These are phyloP conservation scores for Ambrosia artemisiifolia DNA, from an alignment of 129 eudicot genomes.

Conservation along the genomic window DNA sequence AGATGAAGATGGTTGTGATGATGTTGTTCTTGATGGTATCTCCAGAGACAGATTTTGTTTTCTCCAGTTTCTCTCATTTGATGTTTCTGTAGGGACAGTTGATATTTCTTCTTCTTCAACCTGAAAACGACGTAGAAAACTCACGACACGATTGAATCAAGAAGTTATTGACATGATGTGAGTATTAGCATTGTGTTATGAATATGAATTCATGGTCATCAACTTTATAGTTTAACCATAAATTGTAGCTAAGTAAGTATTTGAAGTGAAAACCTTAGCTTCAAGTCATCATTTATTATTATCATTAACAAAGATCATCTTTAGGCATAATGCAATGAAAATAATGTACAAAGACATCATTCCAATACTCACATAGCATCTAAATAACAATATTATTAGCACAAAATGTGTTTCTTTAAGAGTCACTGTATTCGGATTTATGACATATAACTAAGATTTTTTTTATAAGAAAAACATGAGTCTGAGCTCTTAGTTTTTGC, in stretches of 20 bases:
- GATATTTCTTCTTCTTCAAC: constrained; percentile 37
- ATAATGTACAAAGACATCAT: not conserved
- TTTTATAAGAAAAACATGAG: too few species aligned
- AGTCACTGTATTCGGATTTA: not conserved
- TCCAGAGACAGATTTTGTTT: constrained; percentile 69
- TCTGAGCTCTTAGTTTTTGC: too few species aligned
- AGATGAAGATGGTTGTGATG: constrained; percentile 46
- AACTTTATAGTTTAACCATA: not conserved
- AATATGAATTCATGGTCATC: not conserved
- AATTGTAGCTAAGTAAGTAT: not conserved
- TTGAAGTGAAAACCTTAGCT: too few species aligned
- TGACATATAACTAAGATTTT: not conserved
- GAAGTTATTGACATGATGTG: too few species aligned
- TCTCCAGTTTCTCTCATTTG: constrained; percentile 51
- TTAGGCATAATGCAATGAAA: constrained; percentile 14
- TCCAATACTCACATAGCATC: not conserved
- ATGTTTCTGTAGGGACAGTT: constrained; percentile 35
- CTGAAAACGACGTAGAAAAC: constrained; percentile 24
- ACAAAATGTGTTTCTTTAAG: not conserved
- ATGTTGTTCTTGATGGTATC: constrained; percentile 71
- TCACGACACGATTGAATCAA: not conserved
- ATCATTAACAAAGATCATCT: too few species aligned
- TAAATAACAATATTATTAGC: constrained; percentile 14
- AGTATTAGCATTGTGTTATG: not conserved
- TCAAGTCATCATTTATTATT: too few species aligned